A percentile compares a stretch with the other conserved stretches of the same genome.
Evolutionary conservation across 441 rosid species (phyloP).

Genomic region (Capsella rubella): DNA sequence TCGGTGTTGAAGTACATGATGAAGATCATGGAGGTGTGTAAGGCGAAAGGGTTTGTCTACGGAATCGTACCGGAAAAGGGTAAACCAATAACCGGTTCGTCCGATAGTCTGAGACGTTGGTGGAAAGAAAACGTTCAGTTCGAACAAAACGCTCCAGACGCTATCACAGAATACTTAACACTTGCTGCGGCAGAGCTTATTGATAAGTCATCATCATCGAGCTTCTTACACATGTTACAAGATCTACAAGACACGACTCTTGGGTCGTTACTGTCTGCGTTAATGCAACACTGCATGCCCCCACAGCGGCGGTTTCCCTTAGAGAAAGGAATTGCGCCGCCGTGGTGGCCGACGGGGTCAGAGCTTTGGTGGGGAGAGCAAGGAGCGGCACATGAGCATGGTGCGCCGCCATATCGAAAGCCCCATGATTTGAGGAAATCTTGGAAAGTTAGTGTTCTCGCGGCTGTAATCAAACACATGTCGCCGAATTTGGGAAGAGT

Average conservation of each 20-base stretch:
- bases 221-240: slow-evolving; percentile 52
- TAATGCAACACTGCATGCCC: slow-evolving; percentile 69
- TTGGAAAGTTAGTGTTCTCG: slow-evolving; percentile 71
- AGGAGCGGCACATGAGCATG: slow-evolving; percentile 55
- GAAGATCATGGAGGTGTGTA: slow-evolving; percentile 76
- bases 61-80: slow-evolving; percentile 74
- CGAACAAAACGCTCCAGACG: slow-evolving; percentile 55
- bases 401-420: slow-evolving; percentile 70
- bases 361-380: slow-evolving; percentile 77
- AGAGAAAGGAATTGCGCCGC: slow-evolving; percentile 62
- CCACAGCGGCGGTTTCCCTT: slow-evolving; percentile 65
- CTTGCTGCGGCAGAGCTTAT: slow-evolving; percentile 34
- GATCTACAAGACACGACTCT: slow-evolving; percentile 68
- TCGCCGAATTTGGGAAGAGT: slow-evolving; percentile 51
- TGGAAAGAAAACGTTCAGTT: slow-evolving; percentile 69
- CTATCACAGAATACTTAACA: slow-evolving; percentile 45
- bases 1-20: slow-evolving; percentile 68
- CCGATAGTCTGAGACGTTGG: slow-evolving; percentile 68
- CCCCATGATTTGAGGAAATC: slow-evolving; percentile 74
- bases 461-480: slow-evolving; percentile 71
- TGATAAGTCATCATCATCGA: slow-evolving; percentile 35
- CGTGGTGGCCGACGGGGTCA: slow-evolving; percentile 73
- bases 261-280: slow-evolving; percentile 66
- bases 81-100: slow-evolving; percentile 69
- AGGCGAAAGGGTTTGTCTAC: slow-evolving; percentile 61